Evolutionary conservation across 2,329 filamentous ascomycete genomes (phyloP).

Genomic region (Teratosphaeria zuluensis): DNA sequence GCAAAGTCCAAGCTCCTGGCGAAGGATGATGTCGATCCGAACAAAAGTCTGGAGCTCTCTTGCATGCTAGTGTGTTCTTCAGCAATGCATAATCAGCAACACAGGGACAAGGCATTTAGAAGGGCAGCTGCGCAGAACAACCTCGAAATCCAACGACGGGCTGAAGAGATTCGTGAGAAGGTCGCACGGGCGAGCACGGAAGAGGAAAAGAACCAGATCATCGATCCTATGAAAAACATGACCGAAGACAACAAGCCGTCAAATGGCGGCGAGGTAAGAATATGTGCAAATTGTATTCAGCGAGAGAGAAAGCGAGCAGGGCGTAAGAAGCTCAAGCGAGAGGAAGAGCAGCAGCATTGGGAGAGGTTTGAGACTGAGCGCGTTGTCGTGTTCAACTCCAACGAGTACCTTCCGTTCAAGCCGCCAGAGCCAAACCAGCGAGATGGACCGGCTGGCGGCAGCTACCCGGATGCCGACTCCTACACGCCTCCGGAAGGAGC

Average conservation of each 20-base stretch:
- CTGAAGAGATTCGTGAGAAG: constrained; percentile 26
- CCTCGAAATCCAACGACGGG: constrained; percentile 35
- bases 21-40: constrained; percentile 57
- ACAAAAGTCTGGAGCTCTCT: constrained; percentile 69
- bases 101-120: constrained; percentile 57
- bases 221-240: constrained; percentile 31
- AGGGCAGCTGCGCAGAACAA: constrained; percentile 42
- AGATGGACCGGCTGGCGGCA: constrained; percentile 5
- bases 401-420: constrained; percentile 77
- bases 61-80: constrained; percentile 85
- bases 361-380: constrained; percentile 67
- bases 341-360: constrained; percentile 85
- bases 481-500: constrained; percentile 43
- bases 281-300: constrained; percentile 84
- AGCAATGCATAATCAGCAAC: constrained; percentile 67
- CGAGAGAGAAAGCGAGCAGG: constrained; percentile 84
- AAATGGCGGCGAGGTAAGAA: constrained; percentile 87
- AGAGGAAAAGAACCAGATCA: constrained; percentile 33
- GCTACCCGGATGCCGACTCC: constrained; percentile 9
- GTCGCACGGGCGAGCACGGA: constrained; percentile 21
- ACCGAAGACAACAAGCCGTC: constrained; percentile 62
- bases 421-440: constrained; percentile 36
- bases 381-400: constrained; percentile 85
- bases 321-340: constrained; percentile 86
- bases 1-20: constrained; percentile 87